Percentiles rank a stretch among this genome's conserved stretches.
phyloP scores from a whole-genome alignment of 371 early-diverging fungal genomes.

The Lichtheimia ornata region DNA sequence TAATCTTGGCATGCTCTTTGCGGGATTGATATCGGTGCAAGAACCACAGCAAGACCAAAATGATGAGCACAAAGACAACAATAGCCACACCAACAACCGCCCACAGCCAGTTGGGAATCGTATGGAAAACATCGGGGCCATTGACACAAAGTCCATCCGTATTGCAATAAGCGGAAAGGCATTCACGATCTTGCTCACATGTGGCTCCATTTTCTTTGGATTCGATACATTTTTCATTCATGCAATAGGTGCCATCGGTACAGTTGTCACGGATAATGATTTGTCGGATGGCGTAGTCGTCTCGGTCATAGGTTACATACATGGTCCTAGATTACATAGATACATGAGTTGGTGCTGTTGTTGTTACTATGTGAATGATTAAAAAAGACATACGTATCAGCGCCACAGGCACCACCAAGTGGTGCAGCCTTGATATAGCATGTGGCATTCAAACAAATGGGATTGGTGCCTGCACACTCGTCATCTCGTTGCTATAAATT shows the following conservation, averaged over 20 bases:
- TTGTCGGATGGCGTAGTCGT: constrained; percentile 25
- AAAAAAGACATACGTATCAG: constrained; percentile 32
- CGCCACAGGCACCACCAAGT: constrained; percentile 38
- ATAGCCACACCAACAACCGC: constrained; percentile 31
- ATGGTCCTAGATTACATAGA: constrained; percentile 19
- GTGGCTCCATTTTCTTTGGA: constrained; percentile 19
- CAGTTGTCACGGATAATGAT: constrained; percentile 49
- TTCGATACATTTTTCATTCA: constrained; percentile 20
- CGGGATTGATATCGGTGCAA: constrained; percentile 49
- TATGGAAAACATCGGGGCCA: constrained; percentile 44
- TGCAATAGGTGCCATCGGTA: constrained; percentile 38
- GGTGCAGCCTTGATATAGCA: constrained; percentile 45
- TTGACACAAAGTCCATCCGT: constrained; percentile 31
- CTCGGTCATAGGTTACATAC: constrained; percentile 32
- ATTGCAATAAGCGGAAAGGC: constrained; percentile 41
- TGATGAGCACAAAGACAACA: constrained; percentile 34
- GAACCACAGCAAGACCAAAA: constrained; percentile 32
- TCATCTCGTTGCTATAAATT: constrained; percentile 42
- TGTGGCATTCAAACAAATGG: constrained; percentile 44
- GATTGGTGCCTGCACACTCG: constrained; percentile 33
- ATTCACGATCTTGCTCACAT: constrained; percentile 45
- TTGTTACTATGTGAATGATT: background rate
- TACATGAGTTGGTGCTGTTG: too few relatives aligned
- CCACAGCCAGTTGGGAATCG: constrained; percentile 42
- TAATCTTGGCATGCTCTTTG: constrained; percentile 41